Conservation (phyloP, 768 basidiomycete genomes). For the Chlorophyllum brunneum region DNA sequence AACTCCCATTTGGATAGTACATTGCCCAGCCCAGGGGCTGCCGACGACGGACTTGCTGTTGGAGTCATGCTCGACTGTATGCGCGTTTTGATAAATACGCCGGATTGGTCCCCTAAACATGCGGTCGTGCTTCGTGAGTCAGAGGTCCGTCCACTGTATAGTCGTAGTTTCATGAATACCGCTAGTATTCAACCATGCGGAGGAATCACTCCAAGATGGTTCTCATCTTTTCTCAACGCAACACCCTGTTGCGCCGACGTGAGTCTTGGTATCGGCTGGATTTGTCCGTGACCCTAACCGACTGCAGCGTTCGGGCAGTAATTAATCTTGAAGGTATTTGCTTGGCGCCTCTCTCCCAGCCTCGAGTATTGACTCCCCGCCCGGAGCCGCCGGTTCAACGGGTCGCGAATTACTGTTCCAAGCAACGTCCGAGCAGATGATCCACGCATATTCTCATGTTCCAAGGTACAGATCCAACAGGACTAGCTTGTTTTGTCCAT, state of each 20-base stretch:
- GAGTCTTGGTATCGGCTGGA: constrained; percentile 22
- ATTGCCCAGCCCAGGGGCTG: constrained; percentile 82
- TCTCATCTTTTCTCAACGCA: constrained; percentile 93
- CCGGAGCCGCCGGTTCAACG: constrained; percentile 74
- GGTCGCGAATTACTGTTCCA: constrained; percentile 93
- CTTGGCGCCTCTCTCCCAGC: neutral
- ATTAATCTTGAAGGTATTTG: constrained; percentile 84
- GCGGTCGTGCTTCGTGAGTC: constrained; percentile 79
- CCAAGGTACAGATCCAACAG: constrained; percentile 49
- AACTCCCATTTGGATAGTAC: constrained; percentile 91
- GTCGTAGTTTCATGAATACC: neutral
- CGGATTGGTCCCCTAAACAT: constrained; percentile 68
- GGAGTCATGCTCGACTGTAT: constrained; percentile 92
- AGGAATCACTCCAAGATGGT: constrained; percentile 93
- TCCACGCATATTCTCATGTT: constrained; percentile 81
- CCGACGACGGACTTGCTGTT: constrained; percentile 84
- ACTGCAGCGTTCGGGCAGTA: constrained; percentile 68
- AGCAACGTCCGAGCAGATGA: constrained; percentile 94
- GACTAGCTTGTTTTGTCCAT: neutral
- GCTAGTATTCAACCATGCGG: constrained; percentile 90
- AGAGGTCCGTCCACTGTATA: neutral
- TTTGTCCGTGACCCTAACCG: neutral
- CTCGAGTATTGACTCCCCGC: constrained; percentile 1
- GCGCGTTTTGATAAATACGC: constrained; percentile 67
- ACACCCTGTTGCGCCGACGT: constrained; percentile 72